These are phyloP conservation scores for Leccinum barrowsii DNA, from an alignment of 768 basidiomycete genomes.

Conservation along the genomic window DNA sequence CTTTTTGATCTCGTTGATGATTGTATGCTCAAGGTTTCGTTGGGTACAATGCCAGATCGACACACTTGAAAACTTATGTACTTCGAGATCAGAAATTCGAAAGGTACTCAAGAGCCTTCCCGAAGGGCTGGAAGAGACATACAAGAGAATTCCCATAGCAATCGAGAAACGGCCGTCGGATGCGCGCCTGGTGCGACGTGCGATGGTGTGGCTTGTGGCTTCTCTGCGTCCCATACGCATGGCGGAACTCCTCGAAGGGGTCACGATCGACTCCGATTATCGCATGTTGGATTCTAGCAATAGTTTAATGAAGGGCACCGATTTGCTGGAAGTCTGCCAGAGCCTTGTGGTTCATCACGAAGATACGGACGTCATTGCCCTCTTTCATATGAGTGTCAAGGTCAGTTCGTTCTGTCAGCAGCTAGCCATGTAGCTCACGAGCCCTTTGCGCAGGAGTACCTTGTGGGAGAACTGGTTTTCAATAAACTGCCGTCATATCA, in stretches of 20 bases:
- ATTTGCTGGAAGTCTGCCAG: conserved; percentile 3
- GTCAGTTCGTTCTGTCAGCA: neutral
- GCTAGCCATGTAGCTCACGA: neutral
- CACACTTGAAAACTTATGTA: conserved; percentile 1
- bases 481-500: conserved; percentile 3
- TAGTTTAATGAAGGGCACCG: neutral
- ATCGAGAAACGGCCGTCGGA: neutral
- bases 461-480: conserved; percentile 3
- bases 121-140: conserved; percentile 18
- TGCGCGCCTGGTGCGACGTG: conserved; percentile 1
- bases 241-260: conserved; percentile 8
- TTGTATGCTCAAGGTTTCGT: conserved; percentile 5
- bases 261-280: conserved; percentile 1
- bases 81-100: neutral
- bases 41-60: conserved; percentile 20
- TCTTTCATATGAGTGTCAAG: conserved; percentile 17
- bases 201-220: conserved; percentile 11
- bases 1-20: neutral
- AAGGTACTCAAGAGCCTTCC: conserved; percentile 7
- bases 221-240: conserved; percentile 9
- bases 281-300: conserved; percentile 3
- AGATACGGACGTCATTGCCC: conserved; percentile 8
- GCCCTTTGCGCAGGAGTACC: conserved; percentile 9
- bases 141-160: conserved; percentile 14
- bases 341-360: conserved; percentile 10